Percentiles rank a stretch among this genome's conserved stretches.
These are phyloP conservation scores for Populus davidiana DNA, from an alignment of 345 rosid genomes.

Conservation along the genomic window DNA sequence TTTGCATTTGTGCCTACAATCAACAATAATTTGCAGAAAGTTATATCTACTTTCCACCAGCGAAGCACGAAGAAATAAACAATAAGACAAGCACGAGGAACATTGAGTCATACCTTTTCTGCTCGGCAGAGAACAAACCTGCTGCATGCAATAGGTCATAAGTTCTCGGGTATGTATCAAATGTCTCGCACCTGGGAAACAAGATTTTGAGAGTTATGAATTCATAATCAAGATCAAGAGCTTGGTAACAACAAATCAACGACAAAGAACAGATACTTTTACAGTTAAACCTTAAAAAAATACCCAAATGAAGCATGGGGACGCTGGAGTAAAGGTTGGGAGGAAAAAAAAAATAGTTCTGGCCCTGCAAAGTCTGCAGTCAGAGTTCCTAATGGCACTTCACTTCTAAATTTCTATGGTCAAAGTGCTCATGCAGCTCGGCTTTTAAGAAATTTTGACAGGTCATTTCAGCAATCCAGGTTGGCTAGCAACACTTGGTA, in stretches of 20 bases:
- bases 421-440: background rate
- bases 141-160: conserved; percentile 65
- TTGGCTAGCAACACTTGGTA: background rate
- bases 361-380: background rate
- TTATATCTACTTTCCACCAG: background rate
- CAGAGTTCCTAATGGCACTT: background rate
- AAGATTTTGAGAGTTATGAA: background rate
- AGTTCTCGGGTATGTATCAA: conserved; percentile 64
- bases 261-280: background rate
- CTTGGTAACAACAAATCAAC: background rate
- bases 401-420: background rate
- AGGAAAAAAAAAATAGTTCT: background rate
- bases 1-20: conserved; percentile 40
- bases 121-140: conserved; percentile 55
- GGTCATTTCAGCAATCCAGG: background rate
- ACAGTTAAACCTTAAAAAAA: background rate
- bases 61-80: background rate
- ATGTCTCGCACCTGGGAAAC: conserved; percentile 56
- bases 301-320: background rate
- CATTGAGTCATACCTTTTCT: conserved; percentile 39
- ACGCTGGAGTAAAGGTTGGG: background rate
- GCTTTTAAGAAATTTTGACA: background rate
- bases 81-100: background rate
- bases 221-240: background rate
- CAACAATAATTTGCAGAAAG: background rate